Percentiles rank a stretch among this genome's conserved stretches.
Evolutionary conservation across 805 yeast genomes (phyloP).

Genomic region (Candida glaebosa): DNA sequence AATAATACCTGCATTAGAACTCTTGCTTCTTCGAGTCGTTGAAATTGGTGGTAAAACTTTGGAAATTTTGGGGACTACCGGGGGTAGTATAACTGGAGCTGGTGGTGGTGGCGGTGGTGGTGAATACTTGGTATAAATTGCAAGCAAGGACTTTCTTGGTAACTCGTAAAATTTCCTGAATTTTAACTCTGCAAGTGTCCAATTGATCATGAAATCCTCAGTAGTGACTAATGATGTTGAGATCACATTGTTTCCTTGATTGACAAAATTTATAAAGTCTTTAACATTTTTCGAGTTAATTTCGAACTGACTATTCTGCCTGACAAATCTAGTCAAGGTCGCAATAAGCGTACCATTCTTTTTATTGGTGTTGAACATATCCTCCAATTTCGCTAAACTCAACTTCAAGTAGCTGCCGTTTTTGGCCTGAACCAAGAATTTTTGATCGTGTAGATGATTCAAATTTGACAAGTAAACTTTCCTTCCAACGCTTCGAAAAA

Average conservation of each 20-base stretch:
- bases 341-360: conserved; percentile 50
- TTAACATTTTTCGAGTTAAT: conserved; percentile 32
- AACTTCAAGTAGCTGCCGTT: conserved; percentile 29
- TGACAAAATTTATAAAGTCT: conserved; percentile 40
- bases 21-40: conserved; percentile 9
- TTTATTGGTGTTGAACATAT: conserved; percentile 39
- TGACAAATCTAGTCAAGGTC: conserved; percentile 42
- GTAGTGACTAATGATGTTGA: conserved; percentile 28
- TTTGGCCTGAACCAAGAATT: conserved; percentile 25
- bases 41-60: background rate
- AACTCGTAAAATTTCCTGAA: conserved; percentile 35
- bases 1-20: conserved; percentile 10
- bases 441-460: conserved; percentile 40
- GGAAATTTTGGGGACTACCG: background rate
- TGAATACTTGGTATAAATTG: conserved; percentile 8
- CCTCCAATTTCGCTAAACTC: conserved; percentile 28
- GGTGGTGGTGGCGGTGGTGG: conserved; percentile 6
- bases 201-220: conserved; percentile 35
- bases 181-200: conserved; percentile 43
- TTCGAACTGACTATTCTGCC: conserved; percentile 35
- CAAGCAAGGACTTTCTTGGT: conserved; percentile 20
- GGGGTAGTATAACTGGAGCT: background rate
- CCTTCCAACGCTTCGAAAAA: conserved; percentile 46
- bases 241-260: conserved; percentile 33
- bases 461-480: conserved; percentile 44